Percentiles rank a stretch among this genome's conserved stretches.
These are phyloP conservation scores for Heracleum sosnowskyi DNA, from an alignment of 129 eudicot genomes.

Conservation along the genomic window DNA sequence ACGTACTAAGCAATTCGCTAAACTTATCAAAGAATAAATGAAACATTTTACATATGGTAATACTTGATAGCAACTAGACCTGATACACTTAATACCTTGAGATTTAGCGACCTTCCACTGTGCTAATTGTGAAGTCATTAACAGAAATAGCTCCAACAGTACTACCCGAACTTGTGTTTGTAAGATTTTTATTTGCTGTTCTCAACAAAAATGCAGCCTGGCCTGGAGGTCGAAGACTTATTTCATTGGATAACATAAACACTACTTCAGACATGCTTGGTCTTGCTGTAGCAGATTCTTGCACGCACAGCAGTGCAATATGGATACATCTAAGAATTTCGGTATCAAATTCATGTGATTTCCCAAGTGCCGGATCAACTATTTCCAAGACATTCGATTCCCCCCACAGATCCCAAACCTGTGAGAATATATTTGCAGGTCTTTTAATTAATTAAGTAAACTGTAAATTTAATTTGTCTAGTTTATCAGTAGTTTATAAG, in stretches of 20 bases:
- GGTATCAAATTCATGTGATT: not conserved
- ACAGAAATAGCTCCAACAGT: not conserved
- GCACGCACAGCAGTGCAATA: slow-evolving; percentile 11
- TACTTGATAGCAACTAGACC: too few relatives aligned
- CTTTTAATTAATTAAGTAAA: not conserved
- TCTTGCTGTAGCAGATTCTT: slow-evolving; percentile 18
- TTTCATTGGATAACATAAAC: slow-evolving; percentile 20
- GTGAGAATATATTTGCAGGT: not conserved
- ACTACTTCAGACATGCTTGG: slow-evolving; percentile 16
- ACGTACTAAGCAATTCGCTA: too few relatives aligned
- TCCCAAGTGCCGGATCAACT: not conserved
- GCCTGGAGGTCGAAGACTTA: slow-evolving; percentile 10
- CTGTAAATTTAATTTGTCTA: not conserved
- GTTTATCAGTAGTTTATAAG: too few relatives aligned
- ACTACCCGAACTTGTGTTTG: not conserved
- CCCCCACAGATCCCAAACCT: slow-evolving; percentile 19
- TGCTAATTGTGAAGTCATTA: not conserved
- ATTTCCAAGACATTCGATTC: not conserved
- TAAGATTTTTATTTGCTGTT: not conserved
- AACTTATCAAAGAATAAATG: too few relatives aligned
- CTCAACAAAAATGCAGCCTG: slow-evolving; percentile 7
- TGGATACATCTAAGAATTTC: not conserved
- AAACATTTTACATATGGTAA: too few relatives aligned
- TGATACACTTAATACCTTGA: not conserved
- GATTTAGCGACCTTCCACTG: slow-evolving; percentile 2